Base-by-base conservation (phyloP, 805 yeast genomes). In the Wickerhamiella dianesei region DNA sequence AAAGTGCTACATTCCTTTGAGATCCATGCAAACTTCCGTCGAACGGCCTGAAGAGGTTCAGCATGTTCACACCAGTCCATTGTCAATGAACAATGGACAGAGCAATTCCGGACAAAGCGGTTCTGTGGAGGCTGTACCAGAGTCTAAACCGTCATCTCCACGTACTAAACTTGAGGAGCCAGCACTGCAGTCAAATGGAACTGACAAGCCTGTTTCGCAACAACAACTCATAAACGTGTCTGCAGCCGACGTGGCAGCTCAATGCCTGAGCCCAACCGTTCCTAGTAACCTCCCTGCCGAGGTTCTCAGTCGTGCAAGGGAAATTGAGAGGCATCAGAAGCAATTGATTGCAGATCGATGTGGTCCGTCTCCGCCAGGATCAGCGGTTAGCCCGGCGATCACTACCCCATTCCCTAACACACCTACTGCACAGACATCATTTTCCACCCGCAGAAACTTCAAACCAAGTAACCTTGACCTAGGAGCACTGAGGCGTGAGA, bases 271-370 rank as follows among this genome's bases (percentile, higher is more conserved):
- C 17, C 54, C 56, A 2, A 48, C 53, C 4, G 37, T 49, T 6
- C 47, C 50, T 1, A 48, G 43, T n/a, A 50, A 49, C 21, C 37
- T 53, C 1, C 44, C 51, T 4, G 44, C 40, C 3, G 54, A 47
- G 14, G 41, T 53, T 41, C 41, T 49, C 3, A 21, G 42, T 46
- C 48, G 49, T 4, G 22, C 45, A n/a, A 46, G 48, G 14, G 49
- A 45, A n/a, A 48, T 53, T 12, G 56, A 50, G 36, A 37, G 29
- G 18, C 48, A 51, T 35, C 56, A 53, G 46, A 48, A 52, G 14
- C 50, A 46, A 14, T 35, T 53, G 1, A 53, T 53, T 25, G 32
- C 32, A 6, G 32, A 25, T 25, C 32, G 32, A 6, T 25, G 32
- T 25, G 32, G 32, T 6, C 32, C 32, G 12, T 25, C 32, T 25